These are phyloP conservation scores for Penicillium coprophilum DNA, from an alignment of 495 filamentous ascomycete genomes.

Conservation along the genomic window DNA sequence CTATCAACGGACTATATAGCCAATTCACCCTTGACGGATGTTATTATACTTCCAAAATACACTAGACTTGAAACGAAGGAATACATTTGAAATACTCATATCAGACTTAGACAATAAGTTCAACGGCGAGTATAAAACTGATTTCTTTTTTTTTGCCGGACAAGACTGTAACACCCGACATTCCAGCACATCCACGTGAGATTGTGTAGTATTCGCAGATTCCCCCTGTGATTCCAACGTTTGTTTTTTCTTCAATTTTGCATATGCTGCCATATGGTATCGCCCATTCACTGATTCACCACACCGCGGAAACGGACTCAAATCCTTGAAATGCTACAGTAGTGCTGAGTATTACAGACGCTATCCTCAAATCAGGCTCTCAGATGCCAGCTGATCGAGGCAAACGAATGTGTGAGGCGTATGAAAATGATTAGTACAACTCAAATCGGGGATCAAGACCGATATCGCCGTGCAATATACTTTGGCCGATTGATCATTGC, in stretches of 20 bases:
- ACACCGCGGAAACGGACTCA: neutral
- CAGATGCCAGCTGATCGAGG: neutral
- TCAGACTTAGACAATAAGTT: neutral
- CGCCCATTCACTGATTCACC: no score
- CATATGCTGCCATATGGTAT: neutral
- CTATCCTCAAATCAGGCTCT: neutral
- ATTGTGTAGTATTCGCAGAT: neutral
- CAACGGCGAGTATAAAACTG: neutral
- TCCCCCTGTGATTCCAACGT: neutral
- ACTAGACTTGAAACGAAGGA: neutral
- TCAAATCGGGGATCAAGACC: neutral
- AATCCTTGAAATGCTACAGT: conserved; percentile 2
- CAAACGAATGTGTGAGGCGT: neutral
- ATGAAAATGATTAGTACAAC: neutral
- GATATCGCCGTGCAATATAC: neutral
- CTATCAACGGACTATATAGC: neutral
- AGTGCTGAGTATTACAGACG: neutral
- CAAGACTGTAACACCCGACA: neutral
- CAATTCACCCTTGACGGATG: neutral
- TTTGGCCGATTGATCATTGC: neutral
- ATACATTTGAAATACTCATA: neutral
- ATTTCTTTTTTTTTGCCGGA: neutral
- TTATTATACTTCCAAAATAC: neutral
- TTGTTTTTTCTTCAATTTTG: neutral
- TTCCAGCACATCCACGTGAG: neutral